Evolutionary conservation across 495 filamentous ascomycete species (phyloP).

Genomic region (Hypoxylon trugodes): DNA sequence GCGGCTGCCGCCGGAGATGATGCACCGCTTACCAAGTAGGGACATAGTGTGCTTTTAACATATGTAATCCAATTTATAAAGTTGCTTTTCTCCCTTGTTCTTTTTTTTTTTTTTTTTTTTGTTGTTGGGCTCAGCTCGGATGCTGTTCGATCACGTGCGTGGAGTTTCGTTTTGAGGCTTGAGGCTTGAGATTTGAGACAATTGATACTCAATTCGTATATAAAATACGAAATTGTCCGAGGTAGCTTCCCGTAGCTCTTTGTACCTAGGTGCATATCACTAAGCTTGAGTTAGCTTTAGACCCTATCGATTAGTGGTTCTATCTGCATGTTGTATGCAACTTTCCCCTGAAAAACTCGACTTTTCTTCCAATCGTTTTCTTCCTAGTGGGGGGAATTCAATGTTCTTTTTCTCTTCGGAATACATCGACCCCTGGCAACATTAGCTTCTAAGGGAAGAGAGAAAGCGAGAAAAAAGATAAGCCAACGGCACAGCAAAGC

Average conservation of each 20-base stretch:
- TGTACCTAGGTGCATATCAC: not conserved
- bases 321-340: constrained; percentile 8
- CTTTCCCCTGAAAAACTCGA: not conserved
- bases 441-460: too few relatives aligned
- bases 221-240: constrained; percentile 10
- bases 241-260: too few relatives aligned
- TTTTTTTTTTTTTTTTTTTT: too few relatives aligned
- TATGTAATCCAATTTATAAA: too few relatives aligned
- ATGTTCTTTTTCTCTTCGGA: not conserved
- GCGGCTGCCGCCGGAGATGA: constrained; percentile 52
- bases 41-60: constrained; percentile 22
- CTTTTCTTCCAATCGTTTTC: not conserved
- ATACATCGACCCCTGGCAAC: not conserved
- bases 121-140: too few relatives aligned
- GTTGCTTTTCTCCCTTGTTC: too few relatives aligned
- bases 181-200: constrained; percentile 1
- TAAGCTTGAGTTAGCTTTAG: not conserved
- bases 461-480: too few relatives aligned
- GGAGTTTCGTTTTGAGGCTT: not conserved
- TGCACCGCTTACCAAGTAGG: constrained; percentile 47
- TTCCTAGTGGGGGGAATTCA: constrained; percentile 13
- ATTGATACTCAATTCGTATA: not conserved
- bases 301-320: not conserved
- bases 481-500: constrained; percentile 6
- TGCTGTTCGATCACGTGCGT: constrained; percentile 9